Conservation (phyloP, 345 rosid species). For the Eucalyptus dawsonii region DNA sequence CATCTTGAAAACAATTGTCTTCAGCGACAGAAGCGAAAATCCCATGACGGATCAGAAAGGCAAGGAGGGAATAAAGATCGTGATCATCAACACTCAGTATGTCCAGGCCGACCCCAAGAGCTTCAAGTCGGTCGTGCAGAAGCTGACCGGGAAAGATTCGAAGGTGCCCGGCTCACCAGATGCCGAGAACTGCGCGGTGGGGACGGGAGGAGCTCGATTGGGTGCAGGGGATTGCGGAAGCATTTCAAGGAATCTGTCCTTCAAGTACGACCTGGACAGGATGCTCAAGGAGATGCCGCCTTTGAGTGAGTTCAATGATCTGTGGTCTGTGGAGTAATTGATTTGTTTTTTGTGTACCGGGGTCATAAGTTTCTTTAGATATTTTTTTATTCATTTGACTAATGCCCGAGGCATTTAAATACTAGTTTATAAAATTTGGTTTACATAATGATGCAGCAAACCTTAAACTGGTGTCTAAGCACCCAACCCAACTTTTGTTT, state of each 20-base stretch:
- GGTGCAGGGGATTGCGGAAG: not conserved
- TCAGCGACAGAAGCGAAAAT: not conserved
- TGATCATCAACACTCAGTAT: conserved; percentile 27
- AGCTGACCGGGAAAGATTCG: conserved; percentile 42
- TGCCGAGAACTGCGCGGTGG: not conserved
- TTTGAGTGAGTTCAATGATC: conserved; percentile 9
- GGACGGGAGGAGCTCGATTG: not conserved
- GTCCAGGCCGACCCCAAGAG: conserved; percentile 34
- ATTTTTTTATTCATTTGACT: not conserved
- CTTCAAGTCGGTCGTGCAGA: conserved; percentile 47
- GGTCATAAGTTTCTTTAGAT: not conserved
- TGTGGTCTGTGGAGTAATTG: conserved; percentile 13
- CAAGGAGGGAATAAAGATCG: conserved; percentile 18
- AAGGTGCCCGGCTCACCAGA: conserved; percentile 2
- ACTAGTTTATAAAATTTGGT: not conserved
- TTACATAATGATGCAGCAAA: not conserved
- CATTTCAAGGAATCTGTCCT: conserved; percentile 6
- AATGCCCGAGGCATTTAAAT: not conserved
- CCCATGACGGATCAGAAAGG: not conserved
- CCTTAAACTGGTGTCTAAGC: not conserved
- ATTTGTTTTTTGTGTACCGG: not conserved
- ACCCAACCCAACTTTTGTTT: not conserved
- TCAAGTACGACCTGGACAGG: conserved; percentile 23
- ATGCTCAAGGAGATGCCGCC: conserved; percentile 28
- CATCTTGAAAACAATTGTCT: not conserved